phyloP scores from a whole-genome alignment of 345 rosid species.

The Kernera saxatilis region DNA sequence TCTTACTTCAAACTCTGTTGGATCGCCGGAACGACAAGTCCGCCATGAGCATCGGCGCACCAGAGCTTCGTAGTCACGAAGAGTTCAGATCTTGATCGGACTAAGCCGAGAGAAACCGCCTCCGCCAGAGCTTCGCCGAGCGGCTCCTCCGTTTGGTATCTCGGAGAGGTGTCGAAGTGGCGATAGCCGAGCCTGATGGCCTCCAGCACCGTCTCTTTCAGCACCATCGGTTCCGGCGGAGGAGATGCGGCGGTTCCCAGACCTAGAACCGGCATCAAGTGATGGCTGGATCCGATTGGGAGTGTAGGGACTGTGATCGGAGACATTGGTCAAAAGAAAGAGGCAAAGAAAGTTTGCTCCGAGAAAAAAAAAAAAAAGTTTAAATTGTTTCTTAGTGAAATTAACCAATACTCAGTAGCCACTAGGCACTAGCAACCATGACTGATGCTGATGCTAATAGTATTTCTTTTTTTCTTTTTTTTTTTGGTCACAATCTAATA shows the following conservation, averaged over 20 bases:
- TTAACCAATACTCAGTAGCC: no score
- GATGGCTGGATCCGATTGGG: slow-evolving; percentile 11
- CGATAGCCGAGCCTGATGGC: slow-evolving; percentile 54
- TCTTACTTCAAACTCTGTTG: slow-evolving; percentile 31
- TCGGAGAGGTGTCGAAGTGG: slow-evolving; percentile 65
- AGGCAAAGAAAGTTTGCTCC: not conserved
- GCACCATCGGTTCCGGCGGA: slow-evolving; percentile 10
- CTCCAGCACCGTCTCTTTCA: slow-evolving; percentile 28
- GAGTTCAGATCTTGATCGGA: slow-evolving; percentile 42
- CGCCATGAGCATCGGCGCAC: slow-evolving; percentile 45
- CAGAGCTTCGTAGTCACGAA: slow-evolving; percentile 66
- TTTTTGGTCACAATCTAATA: no score
- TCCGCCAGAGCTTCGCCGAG: slow-evolving; percentile 52
- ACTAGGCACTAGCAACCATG: no score
- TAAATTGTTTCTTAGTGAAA: no score
- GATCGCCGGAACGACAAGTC: slow-evolving; percentile 49
- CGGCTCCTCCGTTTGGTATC: slow-evolving; percentile 46
- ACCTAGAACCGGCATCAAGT: slow-evolving; percentile 40
- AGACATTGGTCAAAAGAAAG: not conserved
- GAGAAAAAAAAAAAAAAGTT: no score
- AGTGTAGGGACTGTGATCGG: slow-evolving; percentile 2
- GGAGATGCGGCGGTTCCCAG: slow-evolving; percentile 38
- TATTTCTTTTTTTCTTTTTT: no score
- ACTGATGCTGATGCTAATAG: no score
- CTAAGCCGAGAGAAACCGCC: slow-evolving; percentile 37